A percentile compares a stretch with the other conserved stretches of the same genome.
Evolutionary conservation across 2,329 filamentous ascomycete genomes (phyloP).

Genomic region (Biscogniauxia marginata): DNA sequence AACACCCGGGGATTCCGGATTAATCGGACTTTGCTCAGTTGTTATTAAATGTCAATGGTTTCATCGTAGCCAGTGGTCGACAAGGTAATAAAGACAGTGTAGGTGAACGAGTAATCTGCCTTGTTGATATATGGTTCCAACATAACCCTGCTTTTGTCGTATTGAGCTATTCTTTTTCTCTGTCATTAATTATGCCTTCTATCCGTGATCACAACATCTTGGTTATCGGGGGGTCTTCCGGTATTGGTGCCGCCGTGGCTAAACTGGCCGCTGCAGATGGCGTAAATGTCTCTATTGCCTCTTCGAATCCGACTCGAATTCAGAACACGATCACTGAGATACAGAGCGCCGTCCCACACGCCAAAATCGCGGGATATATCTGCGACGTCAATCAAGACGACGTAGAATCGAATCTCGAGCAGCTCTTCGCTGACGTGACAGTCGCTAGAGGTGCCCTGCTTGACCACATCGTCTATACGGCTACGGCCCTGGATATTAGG

Average conservation of each 20-base stretch:
- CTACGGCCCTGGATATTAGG: constrained; percentile 44
- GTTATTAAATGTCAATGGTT: neutral
- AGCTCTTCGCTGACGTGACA: constrained; percentile 40
- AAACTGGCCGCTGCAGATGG: constrained; percentile 56
- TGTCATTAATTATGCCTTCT: constrained; percentile 11
- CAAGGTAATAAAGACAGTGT: neutral
- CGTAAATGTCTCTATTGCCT: constrained; percentile 58
- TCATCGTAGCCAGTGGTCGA: neutral
- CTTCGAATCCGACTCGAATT: constrained; percentile 52
- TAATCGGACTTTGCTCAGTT: neutral
- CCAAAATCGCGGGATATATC: constrained; percentile 39
- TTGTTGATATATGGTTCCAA: neutral
- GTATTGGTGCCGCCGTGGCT: constrained; percentile 62
- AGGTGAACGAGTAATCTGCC: neutral
- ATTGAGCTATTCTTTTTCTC: neutral
- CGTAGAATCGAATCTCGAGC: constrained; percentile 46
- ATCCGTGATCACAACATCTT: constrained; percentile 43
- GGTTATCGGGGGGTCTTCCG: constrained; percentile 61
- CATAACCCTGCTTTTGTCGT: neutral
- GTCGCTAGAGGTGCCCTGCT: constrained; percentile 33
- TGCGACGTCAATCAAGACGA: constrained; percentile 47
- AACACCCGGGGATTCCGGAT: neutral
- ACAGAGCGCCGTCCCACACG: constrained; percentile 37
- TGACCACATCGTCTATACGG: constrained; percentile 59
- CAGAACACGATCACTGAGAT: constrained; percentile 45